Evolutionary conservation across 2,329 filamentous ascomycete genomes (phyloP), one percentile per base, ranked within the genome.

Genomic region (Neonectria sp.): DNA sequence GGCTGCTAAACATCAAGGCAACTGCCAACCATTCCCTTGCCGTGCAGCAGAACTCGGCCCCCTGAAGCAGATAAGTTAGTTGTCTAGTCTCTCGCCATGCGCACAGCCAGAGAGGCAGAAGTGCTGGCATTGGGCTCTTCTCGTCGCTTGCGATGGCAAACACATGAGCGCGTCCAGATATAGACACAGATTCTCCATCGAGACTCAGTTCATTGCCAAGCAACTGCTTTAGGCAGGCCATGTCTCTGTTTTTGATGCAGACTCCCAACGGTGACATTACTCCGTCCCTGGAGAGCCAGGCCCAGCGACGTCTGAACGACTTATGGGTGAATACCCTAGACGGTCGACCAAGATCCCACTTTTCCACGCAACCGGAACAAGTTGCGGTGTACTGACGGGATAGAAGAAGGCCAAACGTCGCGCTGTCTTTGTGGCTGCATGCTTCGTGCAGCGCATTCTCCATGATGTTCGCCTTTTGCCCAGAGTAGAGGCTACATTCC

Each of bases 241-340:
- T 33, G 29, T 52, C 49, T 52, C 17, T n/a, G 29, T 52, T 52
- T 29, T 35, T 21, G 29, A 52, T 52, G 17, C 49, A 52, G 8
- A 33, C 13, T 33, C 31, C 31, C 9, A 52, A 12, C n/a, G 45
- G 45, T 13, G 27, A 29, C 4, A 21, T 21, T 12, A n/a, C 17
- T 24, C 31, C 29, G 3, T 33, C 49, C 37, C 15, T 15, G 2
- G 37, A 17, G 15, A 40, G 37, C 37, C 37, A 40, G 6, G 37
- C 37, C 37, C 37, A 40, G 37, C 37, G 37, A n/a, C 37, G 37
- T n/a, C 37, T 40, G 15, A 40, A 40, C 6, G 37, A 17, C 37
- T 40, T 40, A 6, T 52, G 49, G 6, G 8, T 21, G 49, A 52
- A 52, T 21, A 52, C 27, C 4, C 49, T 21, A 3, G 21, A 33